These are phyloP conservation scores for Paramyrothecium roridum DNA, from an alignment of 2,329 filamentous ascomycete genomes.

Conservation along the genomic window DNA sequence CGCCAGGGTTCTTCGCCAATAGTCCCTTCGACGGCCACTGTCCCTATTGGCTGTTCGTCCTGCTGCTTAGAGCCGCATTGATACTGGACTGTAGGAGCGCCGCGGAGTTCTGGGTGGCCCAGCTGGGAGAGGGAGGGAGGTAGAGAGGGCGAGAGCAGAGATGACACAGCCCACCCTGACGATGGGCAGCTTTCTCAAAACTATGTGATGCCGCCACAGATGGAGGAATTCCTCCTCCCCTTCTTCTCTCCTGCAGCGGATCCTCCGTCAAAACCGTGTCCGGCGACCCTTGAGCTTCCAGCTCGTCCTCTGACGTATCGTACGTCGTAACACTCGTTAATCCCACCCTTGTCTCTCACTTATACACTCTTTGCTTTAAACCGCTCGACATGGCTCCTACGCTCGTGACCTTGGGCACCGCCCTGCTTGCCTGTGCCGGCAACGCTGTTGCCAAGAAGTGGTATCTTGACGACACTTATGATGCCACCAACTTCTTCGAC, in stretches of 20 bases:
- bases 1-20: background rate
- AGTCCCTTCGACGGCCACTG: background rate
- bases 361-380: slow-evolving; percentile 14
- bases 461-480: slow-evolving; percentile 38
- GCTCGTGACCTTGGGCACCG: slow-evolving; percentile 34
- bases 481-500: slow-evolving; percentile 42
- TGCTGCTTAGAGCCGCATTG: background rate
- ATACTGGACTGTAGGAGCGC: background rate
- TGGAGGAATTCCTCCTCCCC: background rate
- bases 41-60: background rate
- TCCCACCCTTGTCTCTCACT: slow-evolving; percentile 7
- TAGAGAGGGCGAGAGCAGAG: background rate
- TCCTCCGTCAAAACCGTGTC: slow-evolving; percentile 14
- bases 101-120: background rate
- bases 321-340: slow-evolving; percentile 40
- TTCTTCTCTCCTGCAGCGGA: slow-evolving; percentile 7
- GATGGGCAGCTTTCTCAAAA: slow-evolving; percentile 1
- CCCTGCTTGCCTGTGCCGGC: slow-evolving; percentile 31
- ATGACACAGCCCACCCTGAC: background rate
- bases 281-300: slow-evolving; percentile 20
- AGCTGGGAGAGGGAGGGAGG: too few relatives aligned
- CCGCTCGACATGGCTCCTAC: slow-evolving; percentile 36
- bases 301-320: slow-evolving; percentile 41
- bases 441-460: slow-evolving; percentile 26
- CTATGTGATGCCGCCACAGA: background rate